Conservation (phyloP, 176 grass and related monocot species). For the Cenchrus purpureus region DNA sequence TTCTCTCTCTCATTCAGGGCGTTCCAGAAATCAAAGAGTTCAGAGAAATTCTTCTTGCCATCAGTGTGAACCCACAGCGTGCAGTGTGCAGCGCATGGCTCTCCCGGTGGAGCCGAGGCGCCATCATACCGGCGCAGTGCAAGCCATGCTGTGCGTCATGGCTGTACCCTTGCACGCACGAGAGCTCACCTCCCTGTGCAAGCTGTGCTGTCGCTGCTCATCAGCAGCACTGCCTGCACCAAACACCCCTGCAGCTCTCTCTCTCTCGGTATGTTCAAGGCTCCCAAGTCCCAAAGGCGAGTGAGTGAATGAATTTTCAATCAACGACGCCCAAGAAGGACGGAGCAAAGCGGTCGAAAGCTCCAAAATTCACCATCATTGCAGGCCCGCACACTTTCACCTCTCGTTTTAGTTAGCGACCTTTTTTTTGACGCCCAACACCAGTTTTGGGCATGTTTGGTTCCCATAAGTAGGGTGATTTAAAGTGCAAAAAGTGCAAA, state of each 20-base stretch:
- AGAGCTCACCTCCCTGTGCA: not conserved
- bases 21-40: not conserved
- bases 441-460: not conserved
- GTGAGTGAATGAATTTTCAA: not conserved
- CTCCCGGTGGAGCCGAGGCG: not conserved
- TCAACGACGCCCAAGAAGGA: slow-evolving; percentile 20
- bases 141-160: not conserved
- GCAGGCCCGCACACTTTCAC: not conserved
- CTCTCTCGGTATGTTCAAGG: slow-evolving; percentile 8
- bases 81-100: not conserved
- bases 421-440: slow-evolving; percentile 52
- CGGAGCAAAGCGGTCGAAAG: slow-evolving; percentile 44
- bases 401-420: not conserved
- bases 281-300: slow-evolving; percentile 26
- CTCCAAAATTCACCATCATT: slow-evolving; percentile 52
- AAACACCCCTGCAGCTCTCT: too few species aligned
- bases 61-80: not conserved
- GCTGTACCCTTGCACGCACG: not conserved
- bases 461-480: too few species aligned
- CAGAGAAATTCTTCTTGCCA: not conserved
- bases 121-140: slow-evolving; percentile 1
- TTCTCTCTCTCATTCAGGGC: not conserved
- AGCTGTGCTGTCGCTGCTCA: not conserved
- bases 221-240: not conserved
- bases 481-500: too few species aligned